Evolutionary conservation across 108 stramenopile genomes (phyloP).

Genomic region (Phaeodactylum tricornutum): DNA sequence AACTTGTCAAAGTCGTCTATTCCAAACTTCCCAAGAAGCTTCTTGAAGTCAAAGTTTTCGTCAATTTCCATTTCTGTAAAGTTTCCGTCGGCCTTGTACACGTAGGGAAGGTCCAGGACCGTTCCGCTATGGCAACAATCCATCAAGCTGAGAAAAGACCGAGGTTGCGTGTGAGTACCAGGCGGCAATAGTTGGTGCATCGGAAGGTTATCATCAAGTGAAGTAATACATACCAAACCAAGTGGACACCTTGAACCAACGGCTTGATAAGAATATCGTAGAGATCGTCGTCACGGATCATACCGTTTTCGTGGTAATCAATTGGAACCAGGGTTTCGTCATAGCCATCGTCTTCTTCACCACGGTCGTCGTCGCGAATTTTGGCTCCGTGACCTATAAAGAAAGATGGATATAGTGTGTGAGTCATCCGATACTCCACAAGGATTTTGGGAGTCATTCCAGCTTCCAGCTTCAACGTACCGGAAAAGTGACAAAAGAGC

Average conservation of each 20-base stretch:
- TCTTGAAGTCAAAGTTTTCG: conserved; percentile 33
- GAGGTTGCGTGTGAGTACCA: too few species aligned
- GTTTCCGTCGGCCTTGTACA: conserved; percentile 15
- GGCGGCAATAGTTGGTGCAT: too few species aligned
- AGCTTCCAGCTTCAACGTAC: too few species aligned
- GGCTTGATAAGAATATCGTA: conserved; percentile 58
- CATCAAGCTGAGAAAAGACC: too few species aligned
- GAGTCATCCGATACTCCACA: too few species aligned
- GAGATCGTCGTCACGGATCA: conserved; percentile 76
- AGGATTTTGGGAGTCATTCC: too few species aligned
- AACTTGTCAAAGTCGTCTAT: too few species aligned
- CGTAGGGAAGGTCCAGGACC: conserved; percentile 55
- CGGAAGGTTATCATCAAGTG: too few species aligned
- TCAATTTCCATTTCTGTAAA: conserved; percentile 32
- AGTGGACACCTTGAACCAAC: background rate
- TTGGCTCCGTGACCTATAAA: conserved; percentile 57
- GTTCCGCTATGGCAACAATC: conserved; percentile 74
- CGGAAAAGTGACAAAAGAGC: conserved; percentile 57
- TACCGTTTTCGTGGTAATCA: conserved; percentile 41
- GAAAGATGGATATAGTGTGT: too few species aligned
- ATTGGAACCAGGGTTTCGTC: conserved; percentile 84
- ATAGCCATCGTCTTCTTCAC: conserved; percentile 10
- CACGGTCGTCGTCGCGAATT: conserved; percentile 35
- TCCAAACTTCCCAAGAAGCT: conserved; percentile 7
- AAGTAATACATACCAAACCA: too few species aligned